Conservation (phyloP, 495 filamentous ascomycete species). For the Penicillium pulvis region DNA sequence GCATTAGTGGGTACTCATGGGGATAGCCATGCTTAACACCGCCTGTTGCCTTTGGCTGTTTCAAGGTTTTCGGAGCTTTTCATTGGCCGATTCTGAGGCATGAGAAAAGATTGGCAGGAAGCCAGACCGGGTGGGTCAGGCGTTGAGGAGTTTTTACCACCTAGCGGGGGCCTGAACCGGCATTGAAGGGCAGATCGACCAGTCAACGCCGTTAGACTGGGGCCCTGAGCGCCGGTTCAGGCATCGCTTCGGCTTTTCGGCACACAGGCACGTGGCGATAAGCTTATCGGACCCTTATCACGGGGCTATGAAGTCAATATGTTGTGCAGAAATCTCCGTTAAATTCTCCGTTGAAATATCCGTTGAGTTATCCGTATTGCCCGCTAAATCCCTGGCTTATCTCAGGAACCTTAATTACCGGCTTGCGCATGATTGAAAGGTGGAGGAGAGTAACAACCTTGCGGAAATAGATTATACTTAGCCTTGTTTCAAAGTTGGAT, state of each 20-base stretch:
- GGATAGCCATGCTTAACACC: background rate
- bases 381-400: too few species aligned
- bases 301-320: too few species aligned
- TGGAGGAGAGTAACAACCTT: too few species aligned
- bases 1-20: constrained; percentile 1
- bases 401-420: too few species aligned
- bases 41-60: background rate
- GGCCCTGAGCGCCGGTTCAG: background rate
- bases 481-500: too few species aligned
- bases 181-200: background rate
- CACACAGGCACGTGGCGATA: background rate
- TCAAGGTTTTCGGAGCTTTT: background rate
- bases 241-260: background rate
- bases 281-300: background rate
- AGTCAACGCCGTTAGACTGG: background rate
- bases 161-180: constrained; percentile 15
- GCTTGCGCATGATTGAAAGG: too few species aligned
- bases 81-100: background rate
- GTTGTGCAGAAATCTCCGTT: too few species aligned
- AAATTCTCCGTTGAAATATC: too few species aligned
- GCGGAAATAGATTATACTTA: too few species aligned
- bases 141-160: constrained; percentile 1
- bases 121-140: background rate
- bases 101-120: background rate
- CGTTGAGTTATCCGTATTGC: too few species aligned